Percentiles rank a stretch among this genome's conserved stretches.
Evolutionary conservation across 1,284 basidiomycete species (phyloP).

Genomic region (Melampsora americana): DNA sequence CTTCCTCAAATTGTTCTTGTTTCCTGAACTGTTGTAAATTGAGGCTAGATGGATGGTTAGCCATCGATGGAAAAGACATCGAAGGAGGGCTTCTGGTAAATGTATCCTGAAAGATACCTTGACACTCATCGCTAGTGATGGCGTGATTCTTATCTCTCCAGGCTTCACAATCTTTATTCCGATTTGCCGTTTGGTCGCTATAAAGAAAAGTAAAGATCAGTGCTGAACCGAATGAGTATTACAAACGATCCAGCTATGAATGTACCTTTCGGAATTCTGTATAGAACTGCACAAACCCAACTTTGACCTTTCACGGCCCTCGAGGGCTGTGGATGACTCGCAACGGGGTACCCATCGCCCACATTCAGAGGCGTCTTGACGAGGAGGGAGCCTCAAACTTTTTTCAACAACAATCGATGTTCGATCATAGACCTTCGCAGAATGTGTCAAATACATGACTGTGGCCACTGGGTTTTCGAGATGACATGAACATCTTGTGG

Average conservation of each 20-base stretch:
- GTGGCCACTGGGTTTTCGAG: constrained; percentile 29
- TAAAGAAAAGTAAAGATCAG: not conserved
- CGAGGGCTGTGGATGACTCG: not conserved
- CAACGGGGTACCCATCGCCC: not conserved
- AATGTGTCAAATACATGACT: constrained; percentile 39
- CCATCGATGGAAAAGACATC: not conserved
- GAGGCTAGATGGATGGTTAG: not conserved
- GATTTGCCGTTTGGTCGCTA: not conserved
- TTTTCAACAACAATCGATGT: constrained; percentile 36
- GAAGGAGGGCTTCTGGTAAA: not conserved
- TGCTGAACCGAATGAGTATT: not conserved
- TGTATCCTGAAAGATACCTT: not conserved
- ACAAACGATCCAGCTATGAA: not conserved
- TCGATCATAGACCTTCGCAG: constrained; percentile 35
- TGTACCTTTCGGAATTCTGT: not conserved
- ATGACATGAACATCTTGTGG: not conserved
- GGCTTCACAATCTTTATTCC: too few relatives aligned
- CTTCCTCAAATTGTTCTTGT: not conserved
- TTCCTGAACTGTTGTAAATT: not conserved
- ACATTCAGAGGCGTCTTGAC: constrained; percentile 18
- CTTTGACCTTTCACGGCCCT: constrained; percentile 1
- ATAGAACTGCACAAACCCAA: not conserved
- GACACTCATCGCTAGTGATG: too few relatives aligned
- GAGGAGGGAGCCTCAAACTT: constrained; percentile 19
- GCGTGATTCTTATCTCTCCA: too few relatives aligned